Percentiles rank a stretch among this genome's conserved stretches.
Conservation (phyloP, 257 asterid genomes). For the Rhazya stricta region DNA sequence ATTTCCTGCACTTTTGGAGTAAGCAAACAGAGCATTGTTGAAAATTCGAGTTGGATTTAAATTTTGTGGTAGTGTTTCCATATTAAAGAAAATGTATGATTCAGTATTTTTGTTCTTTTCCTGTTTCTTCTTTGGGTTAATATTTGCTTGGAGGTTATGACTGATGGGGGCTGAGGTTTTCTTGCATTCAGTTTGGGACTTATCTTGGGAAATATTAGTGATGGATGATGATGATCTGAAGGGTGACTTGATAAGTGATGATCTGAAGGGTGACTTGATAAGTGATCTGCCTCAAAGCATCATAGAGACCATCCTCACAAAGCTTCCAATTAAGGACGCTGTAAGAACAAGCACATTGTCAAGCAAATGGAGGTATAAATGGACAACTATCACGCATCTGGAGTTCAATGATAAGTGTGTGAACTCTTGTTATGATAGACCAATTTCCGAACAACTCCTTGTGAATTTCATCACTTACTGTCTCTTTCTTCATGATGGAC, state of each 20-base stretch:
- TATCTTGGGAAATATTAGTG: constrained; percentile 19
- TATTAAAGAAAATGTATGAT: not conserved
- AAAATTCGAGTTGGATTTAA: not conserved
- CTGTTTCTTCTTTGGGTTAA: not conserved
- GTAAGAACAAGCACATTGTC: constrained; percentile 71
- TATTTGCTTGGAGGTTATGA: not conserved
- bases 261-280: constrained; percentile 43
- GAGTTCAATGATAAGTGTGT: constrained; percentile 62
- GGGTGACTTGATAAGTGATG: constrained; percentile 64
- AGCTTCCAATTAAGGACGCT: constrained; percentile 68
- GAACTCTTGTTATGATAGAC: constrained; percentile 28
- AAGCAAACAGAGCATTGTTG: not conserved
- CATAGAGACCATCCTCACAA: constrained; percentile 62
- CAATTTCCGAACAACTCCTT: constrained; percentile 35
- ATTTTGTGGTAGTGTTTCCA: no score
- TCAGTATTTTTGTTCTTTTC: not conserved
- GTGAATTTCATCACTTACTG: constrained; percentile 52
- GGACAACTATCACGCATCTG: constrained; percentile 67
- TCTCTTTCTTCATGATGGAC: constrained; percentile 81
- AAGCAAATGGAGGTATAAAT: constrained; percentile 74
- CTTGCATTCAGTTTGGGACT: constrained; percentile 13
- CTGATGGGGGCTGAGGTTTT: no score
- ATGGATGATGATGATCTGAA: constrained; percentile 44
- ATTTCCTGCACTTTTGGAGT: not conserved
- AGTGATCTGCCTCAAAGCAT: constrained; percentile 86